Conservation (phyloP, 257 asterid genomes). For the Nicotiana attenuata region DNA sequence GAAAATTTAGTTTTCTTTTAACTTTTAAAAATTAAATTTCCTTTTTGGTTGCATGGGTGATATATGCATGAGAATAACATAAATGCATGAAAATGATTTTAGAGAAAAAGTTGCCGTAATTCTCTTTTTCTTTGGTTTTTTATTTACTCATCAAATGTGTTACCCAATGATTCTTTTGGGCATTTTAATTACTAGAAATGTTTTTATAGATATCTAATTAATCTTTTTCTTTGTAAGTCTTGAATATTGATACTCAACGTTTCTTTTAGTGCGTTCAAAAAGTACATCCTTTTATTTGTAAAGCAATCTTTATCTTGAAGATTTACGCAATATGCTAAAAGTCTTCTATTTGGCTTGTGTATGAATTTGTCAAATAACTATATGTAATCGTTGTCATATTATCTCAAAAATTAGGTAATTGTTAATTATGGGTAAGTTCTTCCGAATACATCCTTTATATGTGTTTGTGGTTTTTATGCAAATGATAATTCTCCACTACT, state of each 20-base stretch:
- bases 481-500: constrained; percentile 11
- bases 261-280: not conserved
- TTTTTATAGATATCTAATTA: not conserved
- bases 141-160: not conserved
- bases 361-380: not conserved
- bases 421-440: not conserved
- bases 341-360: not conserved
- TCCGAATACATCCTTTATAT: not conserved
- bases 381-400: not conserved
- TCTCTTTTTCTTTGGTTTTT: not conserved
- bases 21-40: not conserved
- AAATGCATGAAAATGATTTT: not conserved
- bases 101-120: not conserved
- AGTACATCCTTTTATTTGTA: not conserved
- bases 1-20: not conserved
- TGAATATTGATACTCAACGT: not conserved
- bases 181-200: not conserved
- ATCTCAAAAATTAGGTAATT: constrained; percentile 1
- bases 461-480: constrained; percentile 8
- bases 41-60: not conserved
- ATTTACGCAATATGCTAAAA: not conserved
- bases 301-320: not conserved
- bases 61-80: not conserved
- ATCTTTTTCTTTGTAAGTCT: not conserved
- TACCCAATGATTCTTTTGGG: not conserved